Percentiles rank a stretch among this genome's conserved stretches.
These are phyloP conservation scores for Calocybe cyanea DNA, from an alignment of 768 basidiomycete genomes.

Conservation along the genomic window DNA sequence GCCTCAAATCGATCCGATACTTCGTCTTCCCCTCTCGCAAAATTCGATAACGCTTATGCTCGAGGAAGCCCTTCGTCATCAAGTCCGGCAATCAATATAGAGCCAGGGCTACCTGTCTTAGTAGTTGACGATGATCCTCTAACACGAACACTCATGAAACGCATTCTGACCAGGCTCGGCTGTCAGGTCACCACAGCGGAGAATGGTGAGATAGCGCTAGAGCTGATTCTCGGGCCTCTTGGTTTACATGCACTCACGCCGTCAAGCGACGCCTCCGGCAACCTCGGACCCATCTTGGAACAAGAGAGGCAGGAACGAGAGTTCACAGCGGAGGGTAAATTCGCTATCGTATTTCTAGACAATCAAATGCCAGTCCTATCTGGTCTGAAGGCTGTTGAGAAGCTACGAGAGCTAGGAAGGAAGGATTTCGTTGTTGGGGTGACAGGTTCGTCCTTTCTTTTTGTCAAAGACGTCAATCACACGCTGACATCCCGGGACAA, in stretches of 20 bases:
- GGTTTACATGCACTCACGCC: constrained; percentile 28
- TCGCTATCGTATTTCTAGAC: constrained; percentile 48
- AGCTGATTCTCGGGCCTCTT: constrained; percentile 56
- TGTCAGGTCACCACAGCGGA: constrained; percentile 79
- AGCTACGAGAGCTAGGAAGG: constrained; percentile 61
- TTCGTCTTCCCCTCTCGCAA: constrained; percentile 28
- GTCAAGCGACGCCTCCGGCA: constrained; percentile 32
- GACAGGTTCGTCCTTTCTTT: constrained; percentile 44
- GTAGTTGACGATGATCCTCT: constrained; percentile 84
- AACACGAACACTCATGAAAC: constrained; percentile 77
- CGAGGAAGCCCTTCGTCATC: constrained; percentile 37
- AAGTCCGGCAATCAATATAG: constrained; percentile 36
- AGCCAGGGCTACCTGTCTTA: constrained; percentile 57
- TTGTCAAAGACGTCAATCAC: not conserved
- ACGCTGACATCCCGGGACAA: not conserved
- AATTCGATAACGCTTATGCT: constrained; percentile 34
- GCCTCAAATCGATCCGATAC: constrained; percentile 20
- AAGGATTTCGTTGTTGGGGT: constrained; percentile 81
- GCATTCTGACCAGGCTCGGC: constrained; percentile 74
- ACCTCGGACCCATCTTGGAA: constrained; percentile 35
- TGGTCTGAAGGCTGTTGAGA: constrained; percentile 64
- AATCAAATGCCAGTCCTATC: constrained; percentile 87
- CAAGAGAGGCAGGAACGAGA: constrained; percentile 20
- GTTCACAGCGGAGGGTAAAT: constrained; percentile 32
- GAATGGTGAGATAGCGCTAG: constrained; percentile 76